phyloP scores from a whole-genome alignment of 768 basidiomycete species.

The Xerocomus spinulosus region DNA sequence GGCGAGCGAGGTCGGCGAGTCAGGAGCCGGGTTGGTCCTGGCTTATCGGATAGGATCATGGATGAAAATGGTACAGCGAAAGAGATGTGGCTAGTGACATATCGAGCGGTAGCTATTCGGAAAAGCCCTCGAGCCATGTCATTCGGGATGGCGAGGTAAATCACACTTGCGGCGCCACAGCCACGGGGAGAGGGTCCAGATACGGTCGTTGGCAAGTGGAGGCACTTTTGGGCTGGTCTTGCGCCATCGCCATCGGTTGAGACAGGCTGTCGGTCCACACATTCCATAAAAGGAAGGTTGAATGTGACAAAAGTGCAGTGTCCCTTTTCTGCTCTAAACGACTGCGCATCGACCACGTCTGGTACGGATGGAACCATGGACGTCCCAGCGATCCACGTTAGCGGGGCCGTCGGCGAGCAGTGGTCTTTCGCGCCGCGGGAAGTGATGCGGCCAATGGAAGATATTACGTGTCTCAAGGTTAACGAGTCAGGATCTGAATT shows the following conservation, averaged over 20 bases:
- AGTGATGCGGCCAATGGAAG: constrained; percentile 22
- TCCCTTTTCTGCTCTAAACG: background rate
- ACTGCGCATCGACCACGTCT: background rate
- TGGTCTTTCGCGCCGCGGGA: constrained; percentile 29
- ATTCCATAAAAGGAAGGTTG: constrained; percentile 27
- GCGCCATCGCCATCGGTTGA: background rate
- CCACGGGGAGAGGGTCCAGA: constrained; percentile 13
- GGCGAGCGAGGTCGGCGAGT: background rate
- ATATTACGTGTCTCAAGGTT: constrained; percentile 28
- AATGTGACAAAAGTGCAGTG: constrained; percentile 15
- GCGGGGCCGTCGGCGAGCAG: constrained; percentile 33
- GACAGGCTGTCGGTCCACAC: constrained; percentile 19
- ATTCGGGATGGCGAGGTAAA: constrained; percentile 19
- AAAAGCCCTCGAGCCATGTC: background rate
- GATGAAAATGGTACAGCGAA: constrained; percentile 4
- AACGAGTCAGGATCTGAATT: constrained; percentile 30
- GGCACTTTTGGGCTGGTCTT: background rate
- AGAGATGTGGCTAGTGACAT: background rate
- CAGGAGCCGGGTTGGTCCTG: constrained; percentile 8
- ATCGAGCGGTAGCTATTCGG: constrained; percentile 1
- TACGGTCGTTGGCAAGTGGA: no score
- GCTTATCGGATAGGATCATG: constrained; percentile 5
- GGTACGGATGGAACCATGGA: constrained; percentile 14
- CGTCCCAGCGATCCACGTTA: constrained; percentile 9
- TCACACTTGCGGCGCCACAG: constrained; percentile 16